phyloP scores from a whole-genome alignment of 164 flowering plant species.

The Taxillus chinensis region DNA sequence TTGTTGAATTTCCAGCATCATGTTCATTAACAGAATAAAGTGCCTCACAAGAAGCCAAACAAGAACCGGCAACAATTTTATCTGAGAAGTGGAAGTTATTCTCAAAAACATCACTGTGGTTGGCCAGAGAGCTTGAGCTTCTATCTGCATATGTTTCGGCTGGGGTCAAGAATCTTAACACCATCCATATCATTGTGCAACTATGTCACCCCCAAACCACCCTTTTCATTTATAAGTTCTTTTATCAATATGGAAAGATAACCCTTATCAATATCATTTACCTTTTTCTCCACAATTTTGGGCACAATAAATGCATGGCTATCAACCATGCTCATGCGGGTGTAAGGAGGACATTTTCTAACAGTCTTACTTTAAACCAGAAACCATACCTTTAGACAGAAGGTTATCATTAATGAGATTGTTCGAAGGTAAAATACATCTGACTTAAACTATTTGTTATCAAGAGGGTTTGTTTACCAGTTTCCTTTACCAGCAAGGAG shows the following conservation, averaged over 20 bases:
- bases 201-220: neutral
- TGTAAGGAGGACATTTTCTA: neutral
- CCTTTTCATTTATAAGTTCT: neutral
- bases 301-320: neutral
- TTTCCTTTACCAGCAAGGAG: neutral
- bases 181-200: neutral
- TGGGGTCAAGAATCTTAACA: neutral
- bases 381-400: neutral
- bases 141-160: neutral
- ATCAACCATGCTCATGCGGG: neutral
- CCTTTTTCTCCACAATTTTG: neutral
- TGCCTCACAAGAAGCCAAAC: constrained; percentile 1
- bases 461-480: neutral
- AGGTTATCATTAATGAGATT: neutral
- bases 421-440: neutral
- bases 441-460: neutral
- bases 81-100: constrained; percentile 1
- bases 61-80: constrained; percentile 5
- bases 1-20: constrained; percentile 4
- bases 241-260: neutral
- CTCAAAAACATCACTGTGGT: constrained; percentile 5
- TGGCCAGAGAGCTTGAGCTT: neutral
- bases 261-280: neutral
- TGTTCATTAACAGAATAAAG: constrained; percentile 3
- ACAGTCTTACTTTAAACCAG: neutral